A percentile compares a stretch with the other conserved stretches of the same genome.
Evolutionary conservation across 192 early-diverging fungal species (phyloP).

Genomic region (Entomortierella beljakovae): DNA sequence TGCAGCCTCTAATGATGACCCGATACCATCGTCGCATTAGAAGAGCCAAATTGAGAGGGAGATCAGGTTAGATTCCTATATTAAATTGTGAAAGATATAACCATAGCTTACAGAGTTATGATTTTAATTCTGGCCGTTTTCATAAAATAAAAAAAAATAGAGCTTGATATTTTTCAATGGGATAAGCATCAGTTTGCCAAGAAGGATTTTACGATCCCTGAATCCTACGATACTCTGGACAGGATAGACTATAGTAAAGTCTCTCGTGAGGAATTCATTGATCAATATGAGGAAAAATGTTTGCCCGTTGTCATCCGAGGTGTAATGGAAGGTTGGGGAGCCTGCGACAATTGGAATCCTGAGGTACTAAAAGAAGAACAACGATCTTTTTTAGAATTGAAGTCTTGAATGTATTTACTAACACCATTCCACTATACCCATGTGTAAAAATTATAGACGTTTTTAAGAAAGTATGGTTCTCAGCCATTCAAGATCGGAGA

Average conservation of each 20-base stretch:
- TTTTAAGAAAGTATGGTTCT: conserved; percentile 62
- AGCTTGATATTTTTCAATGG: conserved; percentile 75
- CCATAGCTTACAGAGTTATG: background rate
- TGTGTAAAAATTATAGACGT: conserved; percentile 35
- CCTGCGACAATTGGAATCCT: conserved; percentile 65
- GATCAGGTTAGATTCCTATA: conserved; percentile 54
- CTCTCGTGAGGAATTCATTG: conserved; percentile 68
- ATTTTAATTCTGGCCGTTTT: background rate
- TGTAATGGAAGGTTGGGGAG: conserved; percentile 67
- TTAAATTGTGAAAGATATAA: background rate
- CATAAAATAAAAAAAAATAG: conserved; percentile 36
- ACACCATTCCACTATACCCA: too few relatives aligned
- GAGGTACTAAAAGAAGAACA: too few relatives aligned
- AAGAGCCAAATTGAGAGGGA: conserved; percentile 58
- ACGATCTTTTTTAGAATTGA: too few relatives aligned
- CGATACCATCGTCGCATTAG: conserved; percentile 52
- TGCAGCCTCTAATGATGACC: conserved; percentile 53
- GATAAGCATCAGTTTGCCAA: conserved; percentile 59
- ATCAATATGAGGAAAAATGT: conserved; percentile 61
- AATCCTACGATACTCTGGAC: conserved; percentile 58
- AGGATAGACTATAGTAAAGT: conserved; percentile 67
- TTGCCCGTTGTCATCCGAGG: conserved; percentile 73
- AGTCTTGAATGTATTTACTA: too few relatives aligned
- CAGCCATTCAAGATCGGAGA: conserved; percentile 86
- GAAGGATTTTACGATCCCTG: conserved; percentile 64